Conservation (phyloP, 805 yeast genomes). For the Starmerella sp. region DNA sequence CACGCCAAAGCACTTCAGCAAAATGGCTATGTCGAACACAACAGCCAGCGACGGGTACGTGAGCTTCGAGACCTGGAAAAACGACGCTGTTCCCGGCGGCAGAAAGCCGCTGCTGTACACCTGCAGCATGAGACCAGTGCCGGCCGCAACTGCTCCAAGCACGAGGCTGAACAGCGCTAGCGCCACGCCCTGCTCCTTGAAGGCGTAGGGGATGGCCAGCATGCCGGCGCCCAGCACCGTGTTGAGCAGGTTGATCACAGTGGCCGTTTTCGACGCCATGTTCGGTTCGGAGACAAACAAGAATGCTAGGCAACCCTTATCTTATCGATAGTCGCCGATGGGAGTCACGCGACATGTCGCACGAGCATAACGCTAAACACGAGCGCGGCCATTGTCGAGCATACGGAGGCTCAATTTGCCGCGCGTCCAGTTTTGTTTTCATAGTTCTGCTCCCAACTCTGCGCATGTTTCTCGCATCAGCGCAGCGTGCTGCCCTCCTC, state of each 20-base stretch:
- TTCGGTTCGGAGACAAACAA: not conserved
- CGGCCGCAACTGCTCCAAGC: conserved; percentile 54
- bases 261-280: conserved; percentile 40
- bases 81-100: conserved; percentile 52
- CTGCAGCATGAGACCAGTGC: conserved; percentile 39
- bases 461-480: too few species aligned
- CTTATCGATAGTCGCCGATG: not conserved
- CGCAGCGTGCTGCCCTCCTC: too few species aligned
- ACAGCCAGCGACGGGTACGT: conserved; percentile 62
- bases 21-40: conserved; percentile 61
- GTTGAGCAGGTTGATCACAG: conserved; percentile 53
- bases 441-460: too few species aligned
- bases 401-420: too few species aligned
- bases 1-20: conserved; percentile 70
- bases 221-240: conserved; percentile 73
- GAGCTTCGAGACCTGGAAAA: conserved; percentile 52
- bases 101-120: conserved; percentile 32
- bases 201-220: conserved; percentile 64
- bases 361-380: not conserved
- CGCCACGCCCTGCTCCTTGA: conserved; percentile 49
- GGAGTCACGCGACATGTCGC: conserved; percentile 4
- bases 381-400: too few species aligned
- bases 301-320: not conserved
- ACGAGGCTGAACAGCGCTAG: conserved; percentile 45
- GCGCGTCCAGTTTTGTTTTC: too few species aligned